A percentile compares a stretch with the other conserved stretches of the same genome.
phyloP scores from a whole-genome alignment of 305 asterid species.

The Solanum hybrid region DNA sequence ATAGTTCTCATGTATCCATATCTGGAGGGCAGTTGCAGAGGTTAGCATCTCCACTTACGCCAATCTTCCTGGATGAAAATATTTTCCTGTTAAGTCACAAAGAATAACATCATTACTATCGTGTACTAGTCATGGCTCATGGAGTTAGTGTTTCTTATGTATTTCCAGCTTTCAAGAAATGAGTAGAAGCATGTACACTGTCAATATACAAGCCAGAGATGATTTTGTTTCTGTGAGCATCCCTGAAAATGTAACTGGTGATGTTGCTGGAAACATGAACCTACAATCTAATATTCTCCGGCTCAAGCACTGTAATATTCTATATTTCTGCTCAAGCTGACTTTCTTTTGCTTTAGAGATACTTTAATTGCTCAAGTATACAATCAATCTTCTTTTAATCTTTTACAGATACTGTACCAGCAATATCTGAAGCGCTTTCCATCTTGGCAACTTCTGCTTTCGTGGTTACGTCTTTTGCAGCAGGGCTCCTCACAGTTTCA shows the following conservation, averaged over 20 bases:
- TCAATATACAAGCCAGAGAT: conserved; percentile 35
- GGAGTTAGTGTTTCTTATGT: conserved; percentile 8
- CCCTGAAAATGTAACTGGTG: conserved; percentile 74
- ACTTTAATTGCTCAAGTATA: not conserved
- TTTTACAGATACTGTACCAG: conserved; percentile 68
- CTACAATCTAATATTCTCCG: conserved; percentile 60
- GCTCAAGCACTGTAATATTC: conserved; percentile 67
- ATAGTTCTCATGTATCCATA: conserved; percentile 57
- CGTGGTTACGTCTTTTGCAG: conserved; percentile 51
- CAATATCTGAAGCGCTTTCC: conserved; percentile 53
- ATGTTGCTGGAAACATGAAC: conserved; percentile 78
- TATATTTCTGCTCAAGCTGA: not conserved
- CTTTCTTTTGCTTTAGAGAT: not conserved
- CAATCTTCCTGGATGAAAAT: not conserved
- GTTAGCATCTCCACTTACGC: conserved; percentile 20
- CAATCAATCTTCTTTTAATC: not conserved
- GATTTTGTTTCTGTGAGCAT: conserved; percentile 43
- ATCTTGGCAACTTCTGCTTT: conserved; percentile 59
- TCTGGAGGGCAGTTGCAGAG: conserved; percentile 66
- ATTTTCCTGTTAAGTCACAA: not conserved
- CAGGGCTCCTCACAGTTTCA: conserved; percentile 69
- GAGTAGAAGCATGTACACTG: conserved; percentile 47
- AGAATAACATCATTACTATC: not conserved
- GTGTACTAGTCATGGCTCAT: not conserved
- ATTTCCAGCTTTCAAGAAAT: conserved; percentile 54